Evolutionary conservation across 192 early-diverging fungal genomes (phyloP).

Genomic region (Rhizophagus sp.): DNA sequence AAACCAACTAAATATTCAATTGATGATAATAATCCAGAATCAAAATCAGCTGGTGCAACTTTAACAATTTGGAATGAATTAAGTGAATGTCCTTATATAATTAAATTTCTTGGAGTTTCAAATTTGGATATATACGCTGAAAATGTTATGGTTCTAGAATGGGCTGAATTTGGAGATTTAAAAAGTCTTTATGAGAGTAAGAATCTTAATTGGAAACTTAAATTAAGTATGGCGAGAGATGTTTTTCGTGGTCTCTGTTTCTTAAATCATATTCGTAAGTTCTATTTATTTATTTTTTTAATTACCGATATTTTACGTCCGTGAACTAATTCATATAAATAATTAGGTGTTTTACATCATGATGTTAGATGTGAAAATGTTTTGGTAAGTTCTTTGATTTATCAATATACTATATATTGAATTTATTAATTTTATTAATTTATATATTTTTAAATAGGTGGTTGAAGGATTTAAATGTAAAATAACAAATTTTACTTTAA

Average conservation of each 20-base stretch:
- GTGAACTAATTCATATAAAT: neutral
- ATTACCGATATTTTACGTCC: neutral
- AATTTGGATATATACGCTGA: neutral
- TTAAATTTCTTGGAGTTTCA: neutral
- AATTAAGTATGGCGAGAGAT: neutral
- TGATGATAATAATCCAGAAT: neutral
- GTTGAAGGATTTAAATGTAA: neutral
- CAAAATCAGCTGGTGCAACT: neutral
- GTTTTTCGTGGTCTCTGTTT: neutral
- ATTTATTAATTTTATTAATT: neutral
- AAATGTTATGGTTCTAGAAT: neutral
- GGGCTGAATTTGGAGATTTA: neutral
- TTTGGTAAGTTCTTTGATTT: neutral
- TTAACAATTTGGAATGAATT: neutral
- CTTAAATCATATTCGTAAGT: neutral
- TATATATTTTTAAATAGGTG: neutral
- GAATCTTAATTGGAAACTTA: neutral
- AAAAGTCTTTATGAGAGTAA: neutral
- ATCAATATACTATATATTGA: too few relatives aligned
- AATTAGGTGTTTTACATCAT: neutral
- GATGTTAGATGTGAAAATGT: neutral
- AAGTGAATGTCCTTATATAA: neutral
- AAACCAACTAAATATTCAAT: neutral
- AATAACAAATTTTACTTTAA: neutral
- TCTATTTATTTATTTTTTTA: too few relatives aligned